Evolutionary conservation across 768 basidiomycete genomes (phyloP), one percentile per base, ranked within the genome.

Genomic region (Leccinellum rugosiceps): DNA sequence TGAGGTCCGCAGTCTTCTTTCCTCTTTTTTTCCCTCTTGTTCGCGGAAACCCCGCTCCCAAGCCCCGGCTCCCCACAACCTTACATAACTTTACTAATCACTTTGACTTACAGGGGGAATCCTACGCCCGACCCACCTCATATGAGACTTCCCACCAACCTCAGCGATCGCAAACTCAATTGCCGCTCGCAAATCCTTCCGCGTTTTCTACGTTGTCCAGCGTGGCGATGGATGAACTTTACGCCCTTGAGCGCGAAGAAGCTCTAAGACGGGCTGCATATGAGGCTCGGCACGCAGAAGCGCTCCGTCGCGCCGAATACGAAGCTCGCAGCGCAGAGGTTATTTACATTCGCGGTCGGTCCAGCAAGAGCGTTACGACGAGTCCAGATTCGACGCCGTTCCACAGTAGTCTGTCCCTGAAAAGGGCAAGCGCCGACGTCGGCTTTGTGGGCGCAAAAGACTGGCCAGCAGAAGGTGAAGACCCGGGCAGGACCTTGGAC

Each of bases 171-270:
- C 74, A 67, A 32, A 65, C 62, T 1, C 70, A 65, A 56, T 56
- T 62, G 11, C 68, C 58, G 31, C 64, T 50, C 43, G 64, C 66
- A 63, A 72, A 76, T 63, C 71, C 74, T 13, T 71, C 83, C 32
- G 78, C 88, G 3, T 84, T 90, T 64, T 82, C 83, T n/a, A 79
- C 87, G 1, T 72, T 91, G 19, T 87, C 88, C 46, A 87, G 76
- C 30, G 76, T 89, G 19, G 94, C 94, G 3, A 88, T 95, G 75
- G 92, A 92, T 57, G 92, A 97, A 68, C 81, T 98, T 8, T 88
- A 90, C 65, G 86, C 87, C 63, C 85, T 98, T 30, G 95, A 98
- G 69, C 86, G 86, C 38, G 82, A 87, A 58, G 95, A 97, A 71
- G 88, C 92, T 3, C 72, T 86, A 31, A 80, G 93, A 19, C 80